These are phyloP conservation scores for Cardiospermum halicacabum DNA, from an alignment of 345 rosid species.

Conservation along the genomic window DNA sequence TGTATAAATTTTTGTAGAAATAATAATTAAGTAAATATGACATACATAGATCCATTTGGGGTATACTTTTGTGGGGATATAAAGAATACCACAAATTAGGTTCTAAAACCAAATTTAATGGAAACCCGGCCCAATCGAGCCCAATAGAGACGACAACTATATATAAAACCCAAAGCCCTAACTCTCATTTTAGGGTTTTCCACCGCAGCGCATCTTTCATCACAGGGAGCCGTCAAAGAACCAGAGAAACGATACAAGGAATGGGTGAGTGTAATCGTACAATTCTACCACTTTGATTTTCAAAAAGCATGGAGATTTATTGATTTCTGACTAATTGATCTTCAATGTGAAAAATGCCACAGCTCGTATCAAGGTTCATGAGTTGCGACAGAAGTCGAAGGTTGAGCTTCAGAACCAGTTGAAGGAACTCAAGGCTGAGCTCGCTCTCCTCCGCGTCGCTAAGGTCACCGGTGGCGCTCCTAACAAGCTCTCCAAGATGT, in stretches of 20 bases:
- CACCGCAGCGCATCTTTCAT: not conserved
- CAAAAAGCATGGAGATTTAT: not conserved
- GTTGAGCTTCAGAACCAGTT: conserved; percentile 45
- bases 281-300: not conserved
- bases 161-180: not conserved
- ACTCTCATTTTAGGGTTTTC: conserved; percentile 19
- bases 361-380: conserved; percentile 74
- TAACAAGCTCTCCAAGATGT: conserved; percentile 71
- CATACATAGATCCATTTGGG: too few species aligned
- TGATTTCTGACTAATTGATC: not conserved
- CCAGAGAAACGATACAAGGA: conserved; percentile 1
- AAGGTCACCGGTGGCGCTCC: conserved; percentile 76
- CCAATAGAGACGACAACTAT: not conserved
- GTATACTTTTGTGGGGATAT: too few species aligned
- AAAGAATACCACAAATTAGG: too few species aligned
- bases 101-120: too few species aligned
- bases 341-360: conserved; percentile 2
- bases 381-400: conserved; percentile 58
- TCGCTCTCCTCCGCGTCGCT: conserved; percentile 67
- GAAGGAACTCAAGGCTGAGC: conserved; percentile 64
- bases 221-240: conserved; percentile 8
- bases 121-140: not conserved
- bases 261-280: conserved; percentile 22
- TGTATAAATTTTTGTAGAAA: too few species aligned
- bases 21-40: too few species aligned